A percentile compares a stretch with the other conserved stretches of the same genome.
Conservation (phyloP, 2,329 filamentous ascomycete genomes). For the Coleophoma cylindrospora region DNA sequence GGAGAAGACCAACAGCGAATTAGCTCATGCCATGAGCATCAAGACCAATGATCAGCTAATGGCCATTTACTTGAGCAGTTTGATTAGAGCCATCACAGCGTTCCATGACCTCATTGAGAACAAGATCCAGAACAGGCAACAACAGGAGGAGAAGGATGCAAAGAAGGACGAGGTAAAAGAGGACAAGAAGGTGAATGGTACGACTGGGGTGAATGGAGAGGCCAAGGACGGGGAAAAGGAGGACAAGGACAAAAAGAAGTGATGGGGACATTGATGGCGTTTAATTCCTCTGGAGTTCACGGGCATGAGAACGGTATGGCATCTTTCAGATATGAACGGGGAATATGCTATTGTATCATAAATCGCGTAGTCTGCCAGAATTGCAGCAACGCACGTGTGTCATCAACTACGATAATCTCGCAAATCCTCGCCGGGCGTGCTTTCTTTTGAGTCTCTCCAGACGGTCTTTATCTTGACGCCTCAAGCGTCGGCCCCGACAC, state of each 20-base stretch:
- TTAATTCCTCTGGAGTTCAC: constrained; percentile 19
- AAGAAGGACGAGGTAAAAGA: constrained; percentile 60
- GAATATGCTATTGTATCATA: constrained; percentile 28
- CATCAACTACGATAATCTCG: background rate
- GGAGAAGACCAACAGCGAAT: constrained; percentile 65
- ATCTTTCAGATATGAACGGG: constrained; percentile 15
- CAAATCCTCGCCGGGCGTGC: background rate
- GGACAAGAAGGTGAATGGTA: constrained; percentile 53
- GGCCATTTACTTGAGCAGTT: constrained; percentile 93
- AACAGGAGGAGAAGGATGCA: constrained; percentile 89
- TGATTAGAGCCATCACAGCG: constrained; percentile 95
- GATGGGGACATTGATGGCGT: constrained; percentile 17
- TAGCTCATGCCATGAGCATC: constrained; percentile 94
- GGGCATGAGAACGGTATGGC: constrained; percentile 17
- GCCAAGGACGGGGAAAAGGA: constrained; percentile 50
- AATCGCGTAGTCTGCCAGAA: constrained; percentile 21
- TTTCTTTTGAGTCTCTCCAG: background rate
- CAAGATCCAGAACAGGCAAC: constrained; percentile 98
- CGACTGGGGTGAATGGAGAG: constrained; percentile 48
- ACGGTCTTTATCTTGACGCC: background rate
- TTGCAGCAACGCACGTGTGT: constrained; percentile 17
- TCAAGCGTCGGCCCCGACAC: constrained; percentile 41
- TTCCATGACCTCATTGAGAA: constrained; percentile 99
- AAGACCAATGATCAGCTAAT: constrained; percentile 99
- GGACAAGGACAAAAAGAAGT: constrained; percentile 44